Evolutionary conservation across 768 basidiomycete genomes (phyloP).

Genomic region (Leucosporidium yakuticum): DNA sequence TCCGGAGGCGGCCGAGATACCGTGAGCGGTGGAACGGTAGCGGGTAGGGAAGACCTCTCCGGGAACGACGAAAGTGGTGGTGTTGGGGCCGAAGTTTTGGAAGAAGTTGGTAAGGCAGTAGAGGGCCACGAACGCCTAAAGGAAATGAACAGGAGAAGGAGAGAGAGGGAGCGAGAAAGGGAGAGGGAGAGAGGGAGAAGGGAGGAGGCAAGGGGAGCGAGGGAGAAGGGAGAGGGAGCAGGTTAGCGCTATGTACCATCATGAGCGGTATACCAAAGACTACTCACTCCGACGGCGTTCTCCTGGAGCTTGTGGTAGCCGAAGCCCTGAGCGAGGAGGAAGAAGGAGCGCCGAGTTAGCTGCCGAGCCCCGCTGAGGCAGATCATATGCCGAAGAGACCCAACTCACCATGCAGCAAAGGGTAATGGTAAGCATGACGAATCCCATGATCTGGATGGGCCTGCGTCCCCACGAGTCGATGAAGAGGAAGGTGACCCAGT

Average conservation of each 20-base stretch:
- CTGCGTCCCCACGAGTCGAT: slow-evolving; percentile 70
- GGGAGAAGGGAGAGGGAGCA: no score
- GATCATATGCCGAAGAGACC: slow-evolving; percentile 33
- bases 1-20: slow-evolving; percentile 69
- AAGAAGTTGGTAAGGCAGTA: slow-evolving; percentile 49
- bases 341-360: slow-evolving; percentile 11
- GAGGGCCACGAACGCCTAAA: slow-evolving; percentile 66
- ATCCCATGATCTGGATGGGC: slow-evolving; percentile 68
- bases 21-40: slow-evolving; percentile 70
- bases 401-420: slow-evolving; percentile 38
- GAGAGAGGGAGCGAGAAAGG: no score
- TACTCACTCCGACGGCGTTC: slow-evolving; percentile 49
- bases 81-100: slow-evolving; percentile 38
- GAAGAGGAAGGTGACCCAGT: slow-evolving; percentile 49
- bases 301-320: slow-evolving; percentile 48
- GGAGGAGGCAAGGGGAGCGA: slow-evolving; percentile 66
- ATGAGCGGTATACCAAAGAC: no score
- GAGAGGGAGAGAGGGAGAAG: slow-evolving; percentile 51
- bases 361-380: slow-evolving; percentile 20
- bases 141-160: slow-evolving; percentile 53
- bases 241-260: no score
- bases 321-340: slow-evolving; percentile 50
- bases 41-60: slow-evolving; percentile 64
- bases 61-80: slow-evolving; percentile 73
- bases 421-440: slow-evolving; percentile 51